Base-by-base conservation (phyloP, 148 eudicot genomes). In the Dysphania ambrosioides region DNA sequence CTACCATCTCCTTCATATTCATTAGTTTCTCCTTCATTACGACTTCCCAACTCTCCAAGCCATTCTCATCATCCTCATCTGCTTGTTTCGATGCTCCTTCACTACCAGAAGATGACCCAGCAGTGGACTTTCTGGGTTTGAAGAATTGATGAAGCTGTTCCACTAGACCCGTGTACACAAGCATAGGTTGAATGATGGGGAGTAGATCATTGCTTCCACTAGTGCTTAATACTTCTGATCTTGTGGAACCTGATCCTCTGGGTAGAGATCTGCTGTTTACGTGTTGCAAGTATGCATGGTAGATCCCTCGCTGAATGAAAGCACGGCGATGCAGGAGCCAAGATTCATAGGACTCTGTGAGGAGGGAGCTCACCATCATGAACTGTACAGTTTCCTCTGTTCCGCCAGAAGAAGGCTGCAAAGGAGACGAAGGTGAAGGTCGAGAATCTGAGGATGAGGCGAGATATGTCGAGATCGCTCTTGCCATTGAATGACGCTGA, bases 291-390 rank as follows among this genome's bases (percentile, higher is more conserved):
- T 95, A 89, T 0, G 94, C 93, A n/a, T 95, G 99, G 80, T 95
- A 83, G 78, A 95, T 88, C 35, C 97, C 97, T 60, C 97, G 90
- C 77, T 92, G 97, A 79, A 95, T 79, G 87, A 95, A 95, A 63
- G 82, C 82, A 60, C 84, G 79, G 1, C 99, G 94, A 68, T 95
- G 97, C 75, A 89, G 90, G 79, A 90, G 79, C 99, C 99, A 95
- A 11, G 94, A 90, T 69, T 89, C 94, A 27, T 95, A 95, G 9
- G 99, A 87, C 73, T 95, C 99, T 1, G 89, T 87, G 23, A 95
- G 84, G 47, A 95, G 97, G 40, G 99, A 95, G 79, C 86, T 92
- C 67, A 95, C 99, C 99, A 95, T 92, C 99, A 95, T 95, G 78
- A 87, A 95, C 44, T 95, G 99, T 27, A 95, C 96, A 5, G 93